These are phyloP conservation scores for Aspergillus oerlinghausenensis DNA, from an alignment of 2,329 filamentous ascomycete species.

Conservation along the genomic window DNA sequence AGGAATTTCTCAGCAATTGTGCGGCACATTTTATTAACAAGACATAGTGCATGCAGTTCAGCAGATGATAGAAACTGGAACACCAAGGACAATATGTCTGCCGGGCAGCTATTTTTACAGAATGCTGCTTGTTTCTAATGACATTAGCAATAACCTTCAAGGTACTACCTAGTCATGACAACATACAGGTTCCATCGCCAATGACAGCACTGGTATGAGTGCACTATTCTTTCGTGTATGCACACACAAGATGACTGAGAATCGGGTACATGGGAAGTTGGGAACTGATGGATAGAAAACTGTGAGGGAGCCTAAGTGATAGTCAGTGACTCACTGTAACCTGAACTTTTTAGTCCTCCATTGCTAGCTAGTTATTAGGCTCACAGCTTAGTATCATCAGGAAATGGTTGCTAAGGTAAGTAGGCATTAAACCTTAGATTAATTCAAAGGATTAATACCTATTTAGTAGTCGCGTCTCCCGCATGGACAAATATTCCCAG, in stretches of 20 bases:
- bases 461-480: too few species aligned
- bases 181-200: conserved; percentile 1
- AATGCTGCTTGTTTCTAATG: neutral
- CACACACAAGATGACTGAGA: neutral
- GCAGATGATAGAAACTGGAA: conserved; percentile 10
- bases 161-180: neutral
- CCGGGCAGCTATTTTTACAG: conserved; percentile 6
- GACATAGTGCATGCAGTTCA: conserved; percentile 11
- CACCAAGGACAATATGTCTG: conserved; percentile 13
- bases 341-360: neutral
- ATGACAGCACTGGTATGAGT: neutral
- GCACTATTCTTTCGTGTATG: neutral
- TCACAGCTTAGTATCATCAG: too few species aligned
- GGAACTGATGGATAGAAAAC: neutral
- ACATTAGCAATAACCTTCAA: neutral
- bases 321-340: neutral
- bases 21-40: conserved; percentile 10
- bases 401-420: too few species aligned
- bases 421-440: too few species aligned
- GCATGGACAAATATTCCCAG: too few species aligned
- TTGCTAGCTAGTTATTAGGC: neutral
- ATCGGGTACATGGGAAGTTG: neutral
- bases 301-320: neutral
- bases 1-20: conserved; percentile 2
- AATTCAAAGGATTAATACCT: too few species aligned